These are phyloP conservation scores for Saccharomycopsis malanga DNA, from an alignment of 805 yeast species.

Conservation along the genomic window DNA sequence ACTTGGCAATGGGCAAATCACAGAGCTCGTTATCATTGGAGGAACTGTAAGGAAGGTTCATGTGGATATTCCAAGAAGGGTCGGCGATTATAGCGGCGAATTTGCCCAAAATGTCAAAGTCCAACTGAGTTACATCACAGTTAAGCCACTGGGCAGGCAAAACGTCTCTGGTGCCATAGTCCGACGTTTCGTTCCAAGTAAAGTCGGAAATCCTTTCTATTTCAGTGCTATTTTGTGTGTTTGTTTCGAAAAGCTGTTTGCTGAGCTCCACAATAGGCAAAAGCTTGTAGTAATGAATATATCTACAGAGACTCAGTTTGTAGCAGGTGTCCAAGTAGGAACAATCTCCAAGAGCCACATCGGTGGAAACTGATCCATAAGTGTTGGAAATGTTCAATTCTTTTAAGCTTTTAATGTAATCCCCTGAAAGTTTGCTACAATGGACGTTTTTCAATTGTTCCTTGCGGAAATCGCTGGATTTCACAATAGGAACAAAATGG, in stretches of 20 bases:
- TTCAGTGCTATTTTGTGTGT: slow-evolving; percentile 23
- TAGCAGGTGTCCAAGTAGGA: slow-evolving; percentile 93
- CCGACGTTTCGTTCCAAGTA: slow-evolving; percentile 42
- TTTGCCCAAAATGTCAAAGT: slow-evolving; percentile 66
- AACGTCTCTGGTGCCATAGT: slow-evolving; percentile 19
- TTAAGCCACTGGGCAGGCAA: slow-evolving; percentile 78
- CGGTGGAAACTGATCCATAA: slow-evolving; percentile 44
- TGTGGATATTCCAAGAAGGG: slow-evolving; percentile 96
- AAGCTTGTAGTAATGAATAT: slow-evolving; percentile 64
- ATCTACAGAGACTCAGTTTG: slow-evolving; percentile 64
- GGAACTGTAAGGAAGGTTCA: slow-evolving; percentile 38
- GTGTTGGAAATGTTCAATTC: slow-evolving; percentile 9
- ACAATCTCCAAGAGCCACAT: slow-evolving; percentile 73
- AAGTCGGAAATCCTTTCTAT: slow-evolving; percentile 31
- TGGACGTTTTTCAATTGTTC: no score
- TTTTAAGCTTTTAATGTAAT: neutral
- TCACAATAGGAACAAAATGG: slow-evolving; percentile 50
- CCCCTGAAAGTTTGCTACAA: neutral
- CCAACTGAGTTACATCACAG: slow-evolving; percentile 72
- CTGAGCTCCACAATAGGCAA: slow-evolving; percentile 30
- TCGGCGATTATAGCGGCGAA: slow-evolving; percentile 83
- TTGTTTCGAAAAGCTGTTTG: slow-evolving; percentile 12
- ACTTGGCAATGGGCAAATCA: slow-evolving; percentile 15
- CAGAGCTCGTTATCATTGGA: slow-evolving; percentile 1
- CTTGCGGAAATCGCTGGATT: slow-evolving; percentile 21